phyloP scores from a whole-genome alignment of 495 filamentous ascomycete genomes.

The Amorphotheca resinae region DNA sequence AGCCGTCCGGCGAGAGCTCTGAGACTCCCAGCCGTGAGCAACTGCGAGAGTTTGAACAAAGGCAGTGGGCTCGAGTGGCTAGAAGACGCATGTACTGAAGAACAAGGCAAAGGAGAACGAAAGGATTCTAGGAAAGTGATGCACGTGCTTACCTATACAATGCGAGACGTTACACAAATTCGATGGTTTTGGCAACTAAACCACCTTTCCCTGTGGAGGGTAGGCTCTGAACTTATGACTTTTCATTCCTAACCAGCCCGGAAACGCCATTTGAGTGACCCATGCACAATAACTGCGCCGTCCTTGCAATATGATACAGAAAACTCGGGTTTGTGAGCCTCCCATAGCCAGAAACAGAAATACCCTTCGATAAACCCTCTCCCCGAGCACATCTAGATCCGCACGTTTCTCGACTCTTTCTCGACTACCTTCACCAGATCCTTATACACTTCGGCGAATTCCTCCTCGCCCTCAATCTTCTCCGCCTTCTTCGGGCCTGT shows the following conservation, averaged over 20 bases:
- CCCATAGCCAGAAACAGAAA: background rate
- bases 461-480: slow-evolving; percentile 42
- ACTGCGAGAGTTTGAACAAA: too few species aligned
- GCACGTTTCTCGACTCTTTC: slow-evolving; percentile 45
- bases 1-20: too few species aligned
- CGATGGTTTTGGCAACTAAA: too few species aligned
- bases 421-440: slow-evolving; percentile 60
- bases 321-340: background rate
- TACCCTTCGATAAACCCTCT: background rate
- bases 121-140: too few species aligned
- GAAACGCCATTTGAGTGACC: slow-evolving; percentile 3
- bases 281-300: background rate
- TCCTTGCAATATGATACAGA: slow-evolving; percentile 8
- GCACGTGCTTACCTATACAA: too few species aligned
- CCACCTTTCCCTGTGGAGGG: too few species aligned
- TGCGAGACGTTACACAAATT: too few species aligned
- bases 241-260: slow-evolving; percentile 8
- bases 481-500: slow-evolving; percentile 43
- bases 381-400: slow-evolving; percentile 10
- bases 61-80: too few species aligned
- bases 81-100: too few species aligned
- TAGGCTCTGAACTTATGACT: background rate
- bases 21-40: too few species aligned
- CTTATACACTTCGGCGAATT: slow-evolving; percentile 60
- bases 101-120: too few species aligned